Base-by-base conservation (phyloP, 2,329 filamentous ascomycete genomes). In the Claviceps sorghi region DNA sequence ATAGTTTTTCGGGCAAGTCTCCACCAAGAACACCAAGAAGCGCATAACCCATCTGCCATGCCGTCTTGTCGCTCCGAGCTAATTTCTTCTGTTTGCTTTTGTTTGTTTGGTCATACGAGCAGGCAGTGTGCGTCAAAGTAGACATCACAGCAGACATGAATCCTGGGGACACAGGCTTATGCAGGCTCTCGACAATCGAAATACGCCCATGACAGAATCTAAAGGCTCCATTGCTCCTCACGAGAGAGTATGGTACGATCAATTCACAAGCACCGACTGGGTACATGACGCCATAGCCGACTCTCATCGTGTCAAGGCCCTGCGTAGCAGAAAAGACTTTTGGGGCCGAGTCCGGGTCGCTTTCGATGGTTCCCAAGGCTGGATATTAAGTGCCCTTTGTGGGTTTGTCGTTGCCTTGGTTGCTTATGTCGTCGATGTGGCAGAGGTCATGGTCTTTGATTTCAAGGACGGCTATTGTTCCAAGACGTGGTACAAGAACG, bases 241-340 rank as follows among this genome's bases (percentile, higher is more conserved):
- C 62, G 89, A 97, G 59, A 83, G 93, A 55, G 86, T 94, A 10
- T 97, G 93, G 93, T 97, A 97, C 69, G 93, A 98, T 72, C 93
- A 98, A 68, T 95, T 95, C 63, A 95, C 89, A 6, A 95, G 88
- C 7, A 96, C 88, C 52, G 91, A 98, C 67, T 98, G 93, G 93
- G 90, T 98, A 1, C 91, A 95, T 65, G 93, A 98, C 67, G 90
- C 86, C 65, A 96, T 98, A 59, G 88, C 89, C 61, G 93, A 97
- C 68, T 88, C 90, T 10, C 88, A 89, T 61, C 86, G 93, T 29
- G 82, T 94, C 49, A 93, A 94, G 65, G 83, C 83, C 51, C 75
- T 98, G 41, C 81, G 88, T 49, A 83, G 78, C 60, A 78, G 89
- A 48, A 94, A 85, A 65, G 93, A 91, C 68, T 77, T 95, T 55